Percentiles rank a stretch among this genome's conserved stretches.
These are phyloP conservation scores for Ustilago esculenta DNA, from an alignment of 1,284 basidiomycete species.

Conservation along the genomic window DNA sequence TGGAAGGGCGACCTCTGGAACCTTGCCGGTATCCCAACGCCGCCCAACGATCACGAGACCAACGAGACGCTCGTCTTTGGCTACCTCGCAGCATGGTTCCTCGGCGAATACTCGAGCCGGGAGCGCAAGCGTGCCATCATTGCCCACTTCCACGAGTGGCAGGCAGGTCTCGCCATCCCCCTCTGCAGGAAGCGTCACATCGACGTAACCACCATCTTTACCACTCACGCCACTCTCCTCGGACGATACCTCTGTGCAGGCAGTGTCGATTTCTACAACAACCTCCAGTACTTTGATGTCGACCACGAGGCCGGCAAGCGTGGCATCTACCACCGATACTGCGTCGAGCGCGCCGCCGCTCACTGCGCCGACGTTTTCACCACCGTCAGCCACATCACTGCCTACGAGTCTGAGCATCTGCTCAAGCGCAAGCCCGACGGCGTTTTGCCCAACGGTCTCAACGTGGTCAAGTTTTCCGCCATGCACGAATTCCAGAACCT, in stretches of 20 bases:
- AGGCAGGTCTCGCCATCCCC: slow-evolving; percentile 94
- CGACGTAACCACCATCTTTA: slow-evolving; percentile 93
- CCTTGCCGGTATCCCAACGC: slow-evolving; percentile 93
- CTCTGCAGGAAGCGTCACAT: slow-evolving; percentile 95
- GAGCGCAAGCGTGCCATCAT: slow-evolving; percentile 85
- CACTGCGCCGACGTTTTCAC: slow-evolving; percentile 98
- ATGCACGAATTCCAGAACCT: slow-evolving; percentile 98
- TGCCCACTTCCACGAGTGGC: slow-evolving; percentile 99
- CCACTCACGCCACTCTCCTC: slow-evolving; percentile 96
- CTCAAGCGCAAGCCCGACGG: slow-evolving; percentile 96
- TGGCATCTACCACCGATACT: slow-evolving; percentile 90
- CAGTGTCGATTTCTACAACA: slow-evolving; percentile 98
- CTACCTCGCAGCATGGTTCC: slow-evolving; percentile 99
- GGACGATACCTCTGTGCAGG: slow-evolving; percentile 98
- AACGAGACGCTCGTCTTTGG: slow-evolving; percentile 99
- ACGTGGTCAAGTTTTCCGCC: slow-evolving; percentile 94
- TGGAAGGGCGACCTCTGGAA: slow-evolving; percentile 99
- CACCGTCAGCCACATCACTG: slow-evolving; percentile 91
- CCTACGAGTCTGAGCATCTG: slow-evolving; percentile 93
- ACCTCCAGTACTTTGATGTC: slow-evolving; percentile 98
- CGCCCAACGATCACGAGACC: slow-evolving; percentile 93
- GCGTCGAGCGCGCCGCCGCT: slow-evolving; percentile 91
- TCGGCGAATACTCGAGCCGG: slow-evolving; percentile 89
- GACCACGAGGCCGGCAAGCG: slow-evolving; percentile 98
- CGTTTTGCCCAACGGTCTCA: slow-evolving; percentile 95